These are phyloP conservation scores for Sugiyamaella mastotermitis DNA, from an alignment of 805 yeast species.

Conservation along the genomic window DNA sequence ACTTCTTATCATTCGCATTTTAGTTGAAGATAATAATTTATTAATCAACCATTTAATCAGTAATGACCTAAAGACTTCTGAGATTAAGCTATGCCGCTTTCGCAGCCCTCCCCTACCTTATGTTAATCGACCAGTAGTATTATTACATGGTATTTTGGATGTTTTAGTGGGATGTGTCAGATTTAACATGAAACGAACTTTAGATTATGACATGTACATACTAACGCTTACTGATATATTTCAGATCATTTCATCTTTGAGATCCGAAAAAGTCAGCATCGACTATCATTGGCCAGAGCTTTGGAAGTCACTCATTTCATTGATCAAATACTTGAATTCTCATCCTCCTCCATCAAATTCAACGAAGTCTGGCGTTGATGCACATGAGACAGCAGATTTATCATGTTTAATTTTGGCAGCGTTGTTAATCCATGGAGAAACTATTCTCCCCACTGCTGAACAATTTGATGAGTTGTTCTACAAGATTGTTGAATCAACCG, in stretches of 20 bases:
- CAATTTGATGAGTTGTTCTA: constrained; percentile 30
- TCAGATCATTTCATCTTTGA: constrained; percentile 21
- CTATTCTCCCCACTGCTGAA: constrained; percentile 26
- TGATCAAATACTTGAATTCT: constrained; percentile 24
- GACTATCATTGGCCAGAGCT: constrained; percentile 35
- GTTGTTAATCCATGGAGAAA: constrained; percentile 28
- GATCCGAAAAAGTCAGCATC: constrained; percentile 12
- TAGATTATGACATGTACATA: constrained; percentile 27
- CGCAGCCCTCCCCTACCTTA: constrained; percentile 25
- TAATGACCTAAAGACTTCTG: constrained; percentile 6
- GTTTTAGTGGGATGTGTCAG: constrained; percentile 28
- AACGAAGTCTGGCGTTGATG: constrained; percentile 4
- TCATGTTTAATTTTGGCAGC: constrained; percentile 22
- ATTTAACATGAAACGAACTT: constrained; percentile 25
- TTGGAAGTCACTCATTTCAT: constrained; percentile 30
- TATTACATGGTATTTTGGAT: constrained; percentile 33
- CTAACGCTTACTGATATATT: constrained; percentile 21
- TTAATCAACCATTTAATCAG: constrained; percentile 7
- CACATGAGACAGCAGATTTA: constrained; percentile 15
- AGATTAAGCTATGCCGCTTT: constrained; percentile 17
- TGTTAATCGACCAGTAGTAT: constrained; percentile 20
- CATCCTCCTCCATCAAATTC: constrained; percentile 16
- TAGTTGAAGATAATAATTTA: constrained; percentile 26
- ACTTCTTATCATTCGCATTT: constrained; percentile 26
- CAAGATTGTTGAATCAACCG: constrained; percentile 24